A percentile compares a stretch with the other conserved stretches of the same genome.
Conservation (phyloP, 129 eudicot genomes). For the Cynara cardunculus region DNA sequence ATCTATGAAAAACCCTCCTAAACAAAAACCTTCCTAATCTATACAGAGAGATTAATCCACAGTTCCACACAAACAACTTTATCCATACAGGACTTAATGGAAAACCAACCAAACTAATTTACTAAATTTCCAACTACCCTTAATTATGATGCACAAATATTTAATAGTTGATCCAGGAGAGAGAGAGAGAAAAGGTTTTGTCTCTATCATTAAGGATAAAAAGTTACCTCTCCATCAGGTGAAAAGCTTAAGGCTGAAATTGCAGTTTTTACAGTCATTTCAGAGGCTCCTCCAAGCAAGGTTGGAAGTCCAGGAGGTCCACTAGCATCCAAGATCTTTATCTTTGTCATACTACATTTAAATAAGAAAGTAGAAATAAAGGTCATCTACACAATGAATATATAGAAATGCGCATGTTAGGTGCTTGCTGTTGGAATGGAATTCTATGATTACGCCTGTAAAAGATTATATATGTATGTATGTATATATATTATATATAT, state of each 20-base stretch:
- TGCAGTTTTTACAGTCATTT: constrained; percentile 52
- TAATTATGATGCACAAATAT: background rate
- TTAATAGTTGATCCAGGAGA: background rate
- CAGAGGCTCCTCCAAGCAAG: constrained; percentile 75
- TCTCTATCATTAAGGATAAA: background rate
- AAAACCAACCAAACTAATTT: too few relatives aligned
- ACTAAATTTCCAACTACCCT: background rate
- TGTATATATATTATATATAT: too few relatives aligned
- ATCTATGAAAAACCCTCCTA: too few relatives aligned
- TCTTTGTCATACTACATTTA: constrained; percentile 57
- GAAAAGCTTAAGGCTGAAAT: constrained; percentile 91
- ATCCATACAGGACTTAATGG: too few relatives aligned
- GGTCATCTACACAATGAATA: constrained; percentile 6
- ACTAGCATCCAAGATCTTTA: constrained; percentile 94
- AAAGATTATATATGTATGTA: background rate
- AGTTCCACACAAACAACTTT: too few relatives aligned
- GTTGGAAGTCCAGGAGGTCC: constrained; percentile 98
- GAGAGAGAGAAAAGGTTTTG: too few relatives aligned
- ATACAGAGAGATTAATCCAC: too few relatives aligned
- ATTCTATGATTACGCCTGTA: background rate
- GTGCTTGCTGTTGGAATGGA: background rate
- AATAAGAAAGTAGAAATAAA: background rate
- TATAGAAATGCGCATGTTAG: background rate
- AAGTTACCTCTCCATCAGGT: constrained; percentile 95
- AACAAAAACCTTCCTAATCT: too few relatives aligned